Conservation (phyloP, 2,329 filamentous ascomycete species). For the Teratosphaeria pseudoeucalypti region DNA sequence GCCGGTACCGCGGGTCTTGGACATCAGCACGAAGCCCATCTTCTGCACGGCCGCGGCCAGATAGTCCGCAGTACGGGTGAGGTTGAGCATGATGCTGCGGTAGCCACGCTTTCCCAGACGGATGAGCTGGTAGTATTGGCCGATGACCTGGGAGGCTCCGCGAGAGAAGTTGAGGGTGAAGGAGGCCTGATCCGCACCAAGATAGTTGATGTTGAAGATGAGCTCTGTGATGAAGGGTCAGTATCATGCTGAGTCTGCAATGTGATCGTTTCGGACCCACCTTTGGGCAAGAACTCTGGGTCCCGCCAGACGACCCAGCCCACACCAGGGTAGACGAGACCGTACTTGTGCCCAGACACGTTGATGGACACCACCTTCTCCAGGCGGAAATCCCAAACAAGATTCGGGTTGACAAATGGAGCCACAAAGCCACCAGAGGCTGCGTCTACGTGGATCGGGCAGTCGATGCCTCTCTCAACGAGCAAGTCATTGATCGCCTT, state of each 20-base stretch:
- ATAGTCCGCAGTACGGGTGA: slow-evolving; percentile 84
- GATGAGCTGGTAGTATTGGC: slow-evolving; percentile 95
- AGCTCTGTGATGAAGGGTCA: slow-evolving; percentile 46
- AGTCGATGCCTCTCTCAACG: slow-evolving; percentile 61
- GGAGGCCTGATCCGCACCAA: slow-evolving; percentile 86
- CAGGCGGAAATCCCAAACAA: slow-evolving; percentile 87
- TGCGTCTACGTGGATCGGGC: slow-evolving; percentile 87
- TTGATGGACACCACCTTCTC: slow-evolving; percentile 89
- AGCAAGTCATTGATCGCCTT: slow-evolving; percentile 86
- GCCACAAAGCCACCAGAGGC: slow-evolving; percentile 88
- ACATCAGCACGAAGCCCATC: slow-evolving; percentile 82
- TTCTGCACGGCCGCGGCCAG: slow-evolving; percentile 61
- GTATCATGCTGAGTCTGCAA: neutral
- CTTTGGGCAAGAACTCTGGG: slow-evolving; percentile 68
- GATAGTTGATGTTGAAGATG: slow-evolving; percentile 99
- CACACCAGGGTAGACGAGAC: slow-evolving; percentile 75
- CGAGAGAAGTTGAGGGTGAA: slow-evolving; percentile 98
- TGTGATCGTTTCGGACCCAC: slow-evolving; percentile 6
- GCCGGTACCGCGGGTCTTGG: slow-evolving; percentile 62
- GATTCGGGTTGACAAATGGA: slow-evolving; percentile 73
- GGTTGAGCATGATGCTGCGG: slow-evolving; percentile 84
- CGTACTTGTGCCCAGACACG: slow-evolving; percentile 83
- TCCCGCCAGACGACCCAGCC: slow-evolving; percentile 89
- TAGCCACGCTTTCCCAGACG: slow-evolving; percentile 89
- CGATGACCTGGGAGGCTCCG: slow-evolving; percentile 86